phyloP scores from a whole-genome alignment of 192 early-diverging fungal genomes.

The Gonapodya prolifera region DNA sequence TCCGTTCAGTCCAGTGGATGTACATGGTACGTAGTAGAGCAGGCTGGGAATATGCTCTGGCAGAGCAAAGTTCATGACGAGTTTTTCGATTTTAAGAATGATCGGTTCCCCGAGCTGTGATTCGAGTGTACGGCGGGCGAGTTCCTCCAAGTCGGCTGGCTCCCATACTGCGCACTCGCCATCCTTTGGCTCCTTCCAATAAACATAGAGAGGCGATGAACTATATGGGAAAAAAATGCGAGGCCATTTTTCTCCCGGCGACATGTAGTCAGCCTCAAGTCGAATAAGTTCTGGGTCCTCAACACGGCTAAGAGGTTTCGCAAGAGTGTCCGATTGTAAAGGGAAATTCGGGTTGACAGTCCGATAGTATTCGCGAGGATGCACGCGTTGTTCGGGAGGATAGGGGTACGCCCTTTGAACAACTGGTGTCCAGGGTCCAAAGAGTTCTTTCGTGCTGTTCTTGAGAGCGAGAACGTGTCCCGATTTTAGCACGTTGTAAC shows the following conservation, averaged over 20 bases:
- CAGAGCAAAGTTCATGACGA: not conserved
- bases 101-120: not conserved
- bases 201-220: not conserved
- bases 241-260: not conserved
- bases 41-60: not conserved
- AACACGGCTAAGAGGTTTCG: not conserved
- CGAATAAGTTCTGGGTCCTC: not conserved
- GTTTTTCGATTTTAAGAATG: not conserved
- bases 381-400: not conserved
- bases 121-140: not conserved
- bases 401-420: not conserved
- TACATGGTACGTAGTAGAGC: not conserved
- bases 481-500: not conserved
- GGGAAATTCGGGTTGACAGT: not conserved
- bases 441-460: not conserved
- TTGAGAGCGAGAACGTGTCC: not conserved
- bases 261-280: not conserved
- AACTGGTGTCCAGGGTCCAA: not conserved
- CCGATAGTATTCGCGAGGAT: not conserved
- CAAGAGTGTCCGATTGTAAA: not conserved
- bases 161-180: not conserved
- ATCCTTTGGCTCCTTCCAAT: not conserved
- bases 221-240: not conserved
- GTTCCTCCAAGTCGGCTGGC: not conserved
- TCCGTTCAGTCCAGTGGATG: not conserved